These are phyloP conservation scores for Nematocida displodere DNA, from an alignment of 371 early-diverging fungal genomes.

Conservation along the genomic window DNA sequence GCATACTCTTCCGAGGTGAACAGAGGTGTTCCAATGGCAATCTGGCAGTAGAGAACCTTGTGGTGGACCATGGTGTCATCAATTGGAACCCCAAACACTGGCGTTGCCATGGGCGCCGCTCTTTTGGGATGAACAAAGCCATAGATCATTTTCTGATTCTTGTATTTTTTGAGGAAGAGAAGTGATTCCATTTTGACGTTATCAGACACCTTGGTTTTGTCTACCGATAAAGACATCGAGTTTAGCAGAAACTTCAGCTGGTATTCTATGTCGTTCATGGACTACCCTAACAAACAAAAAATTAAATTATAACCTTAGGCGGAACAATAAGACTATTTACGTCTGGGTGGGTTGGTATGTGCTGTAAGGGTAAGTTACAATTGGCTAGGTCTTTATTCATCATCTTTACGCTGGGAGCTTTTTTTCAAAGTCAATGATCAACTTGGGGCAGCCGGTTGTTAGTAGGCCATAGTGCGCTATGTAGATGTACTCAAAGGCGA, in stretches of 20 bases:
- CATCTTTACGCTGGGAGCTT: too few relatives aligned
- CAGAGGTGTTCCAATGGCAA: constrained; percentile 62
- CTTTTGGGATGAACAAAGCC: constrained; percentile 25
- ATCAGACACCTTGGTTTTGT: constrained; percentile 37
- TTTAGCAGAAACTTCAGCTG: constrained; percentile 58
- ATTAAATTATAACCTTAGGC: too few relatives aligned
- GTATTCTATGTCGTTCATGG: constrained; percentile 64
- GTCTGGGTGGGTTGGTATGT: too few relatives aligned
- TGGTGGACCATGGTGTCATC: constrained; percentile 50
- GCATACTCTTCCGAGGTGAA: constrained; percentile 61
- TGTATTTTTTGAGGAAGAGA: constrained; percentile 57
- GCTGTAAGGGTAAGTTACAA: too few relatives aligned
- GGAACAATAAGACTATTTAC: too few relatives aligned
- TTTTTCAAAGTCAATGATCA: too few relatives aligned
- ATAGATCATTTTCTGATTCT: constrained; percentile 53
- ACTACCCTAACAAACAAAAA: constrained; percentile 51
- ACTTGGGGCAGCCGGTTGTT: too few relatives aligned
- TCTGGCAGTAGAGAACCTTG: constrained; percentile 62
- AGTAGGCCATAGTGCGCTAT: too few relatives aligned
- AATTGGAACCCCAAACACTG: constrained; percentile 60
- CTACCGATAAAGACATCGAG: constrained; percentile 54
- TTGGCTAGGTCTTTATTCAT: too few relatives aligned
- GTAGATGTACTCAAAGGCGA: too few relatives aligned
- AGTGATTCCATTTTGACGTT: constrained; percentile 31
- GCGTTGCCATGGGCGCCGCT: constrained; percentile 27